Conservation (phyloP, 257 asterid species). For the Ballota nigra region DNA sequence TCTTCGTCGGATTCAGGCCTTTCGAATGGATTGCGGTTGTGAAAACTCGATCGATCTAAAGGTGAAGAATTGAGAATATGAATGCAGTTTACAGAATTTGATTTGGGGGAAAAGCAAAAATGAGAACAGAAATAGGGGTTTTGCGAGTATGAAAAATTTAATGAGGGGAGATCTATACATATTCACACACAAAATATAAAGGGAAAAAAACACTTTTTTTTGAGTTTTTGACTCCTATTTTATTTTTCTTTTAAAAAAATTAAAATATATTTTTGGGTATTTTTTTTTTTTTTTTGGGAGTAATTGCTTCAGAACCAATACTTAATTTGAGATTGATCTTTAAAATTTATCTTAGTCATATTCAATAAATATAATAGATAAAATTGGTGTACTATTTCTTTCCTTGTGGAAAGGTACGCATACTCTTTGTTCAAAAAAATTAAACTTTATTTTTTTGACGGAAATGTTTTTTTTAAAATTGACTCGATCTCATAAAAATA, state of each 20-base stretch:
- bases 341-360: not conserved
- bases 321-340: not conserved
- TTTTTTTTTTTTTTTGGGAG: no score
- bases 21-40: slow-evolving; percentile 17
- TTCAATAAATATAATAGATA: not conserved
- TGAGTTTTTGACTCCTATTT: not conserved
- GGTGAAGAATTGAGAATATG: not conserved
- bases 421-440: no score
- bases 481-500: no score
- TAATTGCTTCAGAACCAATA: not conserved
- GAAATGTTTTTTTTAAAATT: no score
- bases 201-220: not conserved
- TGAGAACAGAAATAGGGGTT: slow-evolving; percentile 13
- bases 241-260: no score
- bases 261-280: no score
- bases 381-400: no score
- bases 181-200: not conserved
- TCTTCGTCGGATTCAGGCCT: slow-evolving; percentile 17
- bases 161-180: not conserved
- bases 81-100: slow-evolving; percentile 12
- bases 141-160: not conserved
- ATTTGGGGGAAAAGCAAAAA: slow-evolving; percentile 21
- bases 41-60: slow-evolving; percentile 20
- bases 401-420: no score
- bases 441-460: no score